Percentiles rank a stretch among this genome's conserved stretches.
Evolutionary conservation across 1,139 yeast genomes (phyloP).

Genomic region (Maudiozyma humilis): DNA sequence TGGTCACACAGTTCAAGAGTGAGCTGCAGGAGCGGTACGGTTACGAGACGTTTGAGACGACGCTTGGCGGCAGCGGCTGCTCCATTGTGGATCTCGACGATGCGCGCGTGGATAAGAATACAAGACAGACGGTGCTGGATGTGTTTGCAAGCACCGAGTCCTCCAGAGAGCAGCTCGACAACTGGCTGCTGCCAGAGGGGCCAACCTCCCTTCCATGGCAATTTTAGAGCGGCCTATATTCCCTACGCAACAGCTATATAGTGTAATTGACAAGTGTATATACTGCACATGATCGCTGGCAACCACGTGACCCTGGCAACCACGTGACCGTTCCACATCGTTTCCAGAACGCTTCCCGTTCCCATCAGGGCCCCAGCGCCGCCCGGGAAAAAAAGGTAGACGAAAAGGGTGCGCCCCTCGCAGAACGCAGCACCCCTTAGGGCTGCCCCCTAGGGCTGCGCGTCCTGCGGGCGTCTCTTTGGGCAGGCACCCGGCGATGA

Average conservation of each 20-base stretch:
- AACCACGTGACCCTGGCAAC: too few relatives aligned
- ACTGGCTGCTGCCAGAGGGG: slow-evolving; percentile 1
- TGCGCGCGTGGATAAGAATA: neutral
- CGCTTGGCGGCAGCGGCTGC: slow-evolving; percentile 83
- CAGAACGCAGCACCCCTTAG: neutral
- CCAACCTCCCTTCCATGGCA: neutral
- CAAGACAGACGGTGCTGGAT: neutral
- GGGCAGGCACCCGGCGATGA: neutral
- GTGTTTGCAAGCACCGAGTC: neutral
- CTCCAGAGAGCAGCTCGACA: slow-evolving; percentile 1
- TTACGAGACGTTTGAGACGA: slow-evolving; percentile 72
- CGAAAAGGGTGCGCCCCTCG: neutral
- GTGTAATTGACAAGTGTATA: too few relatives aligned
- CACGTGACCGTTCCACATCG: neutral
- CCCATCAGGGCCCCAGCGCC: neutral
- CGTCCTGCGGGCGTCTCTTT: too few relatives aligned
- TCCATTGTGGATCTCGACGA: neutral
- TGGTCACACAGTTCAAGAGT: slow-evolving; percentile 31
- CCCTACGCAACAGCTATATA: too few relatives aligned
- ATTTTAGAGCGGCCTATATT: neutral
- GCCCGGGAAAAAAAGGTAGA: neutral
- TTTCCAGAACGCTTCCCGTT: neutral
- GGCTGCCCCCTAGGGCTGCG: too few relatives aligned
- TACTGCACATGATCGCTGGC: too few relatives aligned
- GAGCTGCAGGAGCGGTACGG: slow-evolving; percentile 40